Evolutionary conservation across 345 rosid genomes (phyloP).

Genomic region (Dovyalis caffra): DNA sequence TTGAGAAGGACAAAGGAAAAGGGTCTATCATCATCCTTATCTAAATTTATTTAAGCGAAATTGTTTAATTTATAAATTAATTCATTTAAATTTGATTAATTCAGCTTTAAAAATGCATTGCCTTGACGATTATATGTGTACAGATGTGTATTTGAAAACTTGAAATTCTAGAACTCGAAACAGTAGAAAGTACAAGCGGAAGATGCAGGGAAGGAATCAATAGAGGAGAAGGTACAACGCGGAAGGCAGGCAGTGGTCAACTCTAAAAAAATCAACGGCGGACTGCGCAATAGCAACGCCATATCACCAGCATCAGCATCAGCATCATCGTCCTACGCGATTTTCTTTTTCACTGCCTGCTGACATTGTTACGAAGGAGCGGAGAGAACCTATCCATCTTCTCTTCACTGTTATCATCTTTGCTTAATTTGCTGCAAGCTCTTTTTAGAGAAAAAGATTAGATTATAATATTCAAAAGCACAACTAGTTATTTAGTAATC

Average conservation of each 20-base stretch:
- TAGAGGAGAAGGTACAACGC: neutral
- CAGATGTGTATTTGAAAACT: no score
- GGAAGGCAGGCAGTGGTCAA: constrained; percentile 1
- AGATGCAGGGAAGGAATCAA: neutral
- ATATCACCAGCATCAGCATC: neutral
- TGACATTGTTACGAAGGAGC: neutral
- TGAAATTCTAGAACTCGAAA: neutral
- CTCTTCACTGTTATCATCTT: no score
- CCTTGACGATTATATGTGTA: no score
- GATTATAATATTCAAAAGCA: neutral
- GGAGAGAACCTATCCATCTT: neutral
- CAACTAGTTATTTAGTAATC: neutral
- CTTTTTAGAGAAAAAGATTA: neutral
- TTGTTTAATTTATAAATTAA: no score
- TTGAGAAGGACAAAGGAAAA: no score
- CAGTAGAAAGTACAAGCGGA: neutral
- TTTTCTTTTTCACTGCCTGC: neutral
- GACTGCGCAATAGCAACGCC: neutral
- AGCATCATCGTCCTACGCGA: neutral
- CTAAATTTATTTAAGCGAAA: no score
- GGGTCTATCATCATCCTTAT: no score
- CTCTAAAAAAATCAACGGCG: neutral
- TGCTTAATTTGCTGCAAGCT: neutral
- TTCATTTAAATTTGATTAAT: no score
- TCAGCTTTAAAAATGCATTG: no score